Base-by-base conservation (phyloP, 1,284 basidiomycete species). In the Trichosporon sp. region DNA sequence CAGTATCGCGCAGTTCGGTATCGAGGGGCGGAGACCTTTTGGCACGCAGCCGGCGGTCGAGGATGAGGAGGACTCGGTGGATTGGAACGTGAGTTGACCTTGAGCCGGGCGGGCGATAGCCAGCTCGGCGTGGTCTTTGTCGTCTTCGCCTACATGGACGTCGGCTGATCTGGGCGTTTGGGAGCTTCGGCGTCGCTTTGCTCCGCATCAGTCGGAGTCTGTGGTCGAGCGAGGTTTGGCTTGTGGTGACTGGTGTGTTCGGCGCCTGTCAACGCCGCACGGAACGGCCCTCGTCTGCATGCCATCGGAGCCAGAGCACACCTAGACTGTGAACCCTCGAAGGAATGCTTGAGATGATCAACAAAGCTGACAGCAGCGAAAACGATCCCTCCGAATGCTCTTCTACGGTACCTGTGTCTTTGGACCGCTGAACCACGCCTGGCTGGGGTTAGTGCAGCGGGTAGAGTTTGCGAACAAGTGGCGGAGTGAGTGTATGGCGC, bases 1-100 rank as follows among this genome's bases (percentile, higher is more conserved):
- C 57, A 37, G 31, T 2, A 66, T 66, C 7, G 68, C 68, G n/a
- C 68, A 69, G 68, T 66, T 69, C 32, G 68, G 68, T 10, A 65
- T 69, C 25, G 68, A 69, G 65, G 68, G 68, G 2, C 29, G 68
- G 56, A 19, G 32, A 11, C 46, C 31, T 32, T 21, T 54, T 46
- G 32, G 56, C 11, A 23, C 56, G 32, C 31, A 57, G 19, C 32
- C 32, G 19, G 56, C 33, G n/a, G n/a, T 57, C n/a, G 33, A 57
- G 32, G 56, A 57, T 16, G 56, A 57, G 32, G 56, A 36, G 32
- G 56, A 57, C 32, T 34, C 32, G 21, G 34, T 29, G 13, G 23
- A 34, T 21, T 62, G 60, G 60, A 56, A 62, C 37, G 60, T 62
- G 60, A 62, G 60, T 56, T n/a, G 58, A n/a, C 5, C 19, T 19